Base-by-base conservation (phyloP, 495 filamentous ascomycete species). In the Xylaria scruposa region DNA sequence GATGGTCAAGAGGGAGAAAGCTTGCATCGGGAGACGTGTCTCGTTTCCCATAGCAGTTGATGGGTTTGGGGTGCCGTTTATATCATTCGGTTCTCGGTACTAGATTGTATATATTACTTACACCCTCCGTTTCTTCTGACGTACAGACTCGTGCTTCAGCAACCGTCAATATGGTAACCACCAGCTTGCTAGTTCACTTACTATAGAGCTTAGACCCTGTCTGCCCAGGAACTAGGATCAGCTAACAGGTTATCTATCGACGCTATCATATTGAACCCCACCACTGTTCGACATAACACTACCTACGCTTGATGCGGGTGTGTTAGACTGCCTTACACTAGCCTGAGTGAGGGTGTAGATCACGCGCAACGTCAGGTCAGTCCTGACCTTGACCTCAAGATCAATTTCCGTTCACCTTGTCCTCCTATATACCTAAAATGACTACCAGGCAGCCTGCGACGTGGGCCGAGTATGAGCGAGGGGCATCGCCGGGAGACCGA, bases 391-490 rank as follows among this genome's bases (percentile, higher is more conserved):
- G 42, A 26, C 26, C 26, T 42, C n/a, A 12, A 44, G 51, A 13
- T 36, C 17, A 24, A 65, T 36, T 51, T 26, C 4, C 68, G 44
- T 12, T 33, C 49, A 31, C 54, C 38, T 68, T 36, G 51, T n/a
- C n/a, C n/a, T 40, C 49, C 33, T 40, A 19, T 44, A 47, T 26
- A 17, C 4, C 29, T 24, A 44, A 71, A 51, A 80, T 76, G 75
- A 44, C 72, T 70, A 68, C 74, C 68, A 80, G 81, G 72, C 85
- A 84, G 73, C 86, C 86, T 15, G 79, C 85, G 24, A 88, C 80
- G 62, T 90, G 87, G 87, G 85, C 86, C 74, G 84, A 89, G 65
- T 82, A 85, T 67, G 76, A 82, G 42, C 75, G 77, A 54, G 46
- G 79, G 70, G 64, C 68, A 44, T 80, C 80, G 12, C 80, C 77